Evolutionary conservation across 1,284 basidiomycete genomes (phyloP), one percentile per base, ranked within the genome.

Genomic region (Apiotrichum porosum): DNA sequence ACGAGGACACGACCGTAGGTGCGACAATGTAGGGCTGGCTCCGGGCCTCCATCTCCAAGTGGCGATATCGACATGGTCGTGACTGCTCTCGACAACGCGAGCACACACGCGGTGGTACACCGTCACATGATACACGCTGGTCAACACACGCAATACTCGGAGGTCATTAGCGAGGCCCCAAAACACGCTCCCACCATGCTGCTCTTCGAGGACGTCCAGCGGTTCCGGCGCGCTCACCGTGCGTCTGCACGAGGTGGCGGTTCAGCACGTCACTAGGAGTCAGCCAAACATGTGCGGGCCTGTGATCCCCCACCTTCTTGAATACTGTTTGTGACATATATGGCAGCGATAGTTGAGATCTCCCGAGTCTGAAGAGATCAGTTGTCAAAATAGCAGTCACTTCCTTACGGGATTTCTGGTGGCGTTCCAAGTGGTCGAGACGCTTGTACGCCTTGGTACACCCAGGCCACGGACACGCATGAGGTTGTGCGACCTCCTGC

Each of bases 381-480:
- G 32, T 19, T 28, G 15, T 33, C 31, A 17, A 17, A 18, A 26
- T 10, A 28, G 19, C 18, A 10, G 18, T 18, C 39, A 26, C 8
- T 28, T 15, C 22, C 52, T 30, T 19, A 60, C 58, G 58, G 17
- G 52, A 48, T 35, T 50, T 45, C 19, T 47, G 43, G 37, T 60
- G 58, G 4, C 58, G 47, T 44, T 60, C 53, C 1, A 57, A 40
- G 24, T 58, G 56, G 36, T 60, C 56, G 9, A 46, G 35, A 17
- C 53, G 37, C 21, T 42, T 51, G 39, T 60, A 60, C 12, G 44
- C 26, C 44, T 47, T 56, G 10, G 22, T 36, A 42, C 58, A 60
- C 6, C 58, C 58, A 12, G 42, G 40, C 58, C 56, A 58, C 12
- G 45, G 41, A 33, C 58, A 60, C 1, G 51, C 30, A 19, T 49